phyloP scores from a whole-genome alignment of 1,139 yeast species.

The Trichomonascaceae sp. region DNA sequence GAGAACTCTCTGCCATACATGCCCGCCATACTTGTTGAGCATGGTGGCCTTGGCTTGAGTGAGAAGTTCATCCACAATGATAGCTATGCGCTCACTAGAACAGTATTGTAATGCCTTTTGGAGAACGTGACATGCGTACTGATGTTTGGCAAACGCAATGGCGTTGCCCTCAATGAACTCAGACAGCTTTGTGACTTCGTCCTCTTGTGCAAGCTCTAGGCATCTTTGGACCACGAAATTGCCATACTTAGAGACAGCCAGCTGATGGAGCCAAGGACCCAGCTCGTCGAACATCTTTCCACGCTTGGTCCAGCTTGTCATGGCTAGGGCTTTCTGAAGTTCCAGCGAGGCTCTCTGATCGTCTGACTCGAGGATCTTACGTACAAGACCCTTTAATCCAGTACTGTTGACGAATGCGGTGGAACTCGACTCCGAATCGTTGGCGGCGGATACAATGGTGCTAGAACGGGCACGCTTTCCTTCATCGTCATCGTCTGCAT shows the following conservation, averaged over 20 bases:
- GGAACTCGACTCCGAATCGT: too few species aligned
- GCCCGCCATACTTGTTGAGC: conserved; percentile 30
- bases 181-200: conserved; percentile 19
- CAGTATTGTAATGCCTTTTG: conserved; percentile 31
- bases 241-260: conserved; percentile 31
- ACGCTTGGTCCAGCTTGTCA: too few species aligned
- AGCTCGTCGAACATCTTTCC: too few species aligned
- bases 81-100: conserved; percentile 17
- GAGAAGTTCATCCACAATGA: conserved; percentile 27
- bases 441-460: too few species aligned
- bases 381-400: too few species aligned
- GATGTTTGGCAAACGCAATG: conserved; percentile 24
- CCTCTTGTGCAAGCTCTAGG: conserved; percentile 29
- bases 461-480: too few species aligned
- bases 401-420: too few species aligned
- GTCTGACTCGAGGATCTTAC: too few species aligned
- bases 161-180: conserved; percentile 27
- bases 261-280: too few species aligned
- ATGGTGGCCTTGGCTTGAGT: conserved; percentile 23
- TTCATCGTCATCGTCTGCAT: too few species aligned
- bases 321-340: too few species aligned
- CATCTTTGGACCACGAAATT: conserved; percentile 31
- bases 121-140: conserved; percentile 33
- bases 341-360: too few species aligned
- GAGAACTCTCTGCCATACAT: conserved; percentile 34